phyloP scores from a whole-genome alignment of 2,329 filamentous ascomycete species.

The Ramichloridium luteum region DNA sequence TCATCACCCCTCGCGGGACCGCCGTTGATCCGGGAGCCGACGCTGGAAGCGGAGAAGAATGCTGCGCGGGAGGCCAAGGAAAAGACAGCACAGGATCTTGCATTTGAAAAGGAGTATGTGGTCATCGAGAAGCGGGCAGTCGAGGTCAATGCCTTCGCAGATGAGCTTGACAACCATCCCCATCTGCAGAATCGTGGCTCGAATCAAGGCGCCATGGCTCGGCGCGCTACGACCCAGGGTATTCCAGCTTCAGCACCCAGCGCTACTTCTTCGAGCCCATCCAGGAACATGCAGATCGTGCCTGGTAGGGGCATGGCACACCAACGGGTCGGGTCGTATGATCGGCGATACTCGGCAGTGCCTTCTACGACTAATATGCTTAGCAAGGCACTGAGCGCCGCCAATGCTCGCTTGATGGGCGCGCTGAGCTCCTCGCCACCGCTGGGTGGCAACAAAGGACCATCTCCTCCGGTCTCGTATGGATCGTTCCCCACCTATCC shows the following conservation, averaged over 20 bases:
- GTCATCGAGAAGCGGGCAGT: slow-evolving; percentile 90
- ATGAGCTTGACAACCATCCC: slow-evolving; percentile 72
- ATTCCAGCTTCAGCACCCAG: slow-evolving; percentile 56
- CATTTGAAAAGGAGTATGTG: slow-evolving; percentile 88
- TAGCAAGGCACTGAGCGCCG: slow-evolving; percentile 88
- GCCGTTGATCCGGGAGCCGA: slow-evolving; percentile 37
- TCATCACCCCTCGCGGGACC: slow-evolving; percentile 26
- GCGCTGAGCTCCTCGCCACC: slow-evolving; percentile 53
- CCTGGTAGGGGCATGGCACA: slow-evolving; percentile 52
- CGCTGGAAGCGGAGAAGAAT: slow-evolving; percentile 12
- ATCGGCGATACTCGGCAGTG: slow-evolving; percentile 60
- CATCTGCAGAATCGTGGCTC: slow-evolving; percentile 28
- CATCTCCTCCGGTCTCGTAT: slow-evolving; percentile 64
- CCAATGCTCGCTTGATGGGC: slow-evolving; percentile 64
- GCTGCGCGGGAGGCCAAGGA: slow-evolving; percentile 40
- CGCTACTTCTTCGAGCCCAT: slow-evolving; percentile 51
- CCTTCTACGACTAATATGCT: slow-evolving; percentile 82
- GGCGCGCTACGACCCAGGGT: slow-evolving; percentile 69
- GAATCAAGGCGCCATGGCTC: slow-evolving; percentile 52
- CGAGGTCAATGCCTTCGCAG: slow-evolving; percentile 92
- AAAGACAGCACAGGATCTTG: slow-evolving; percentile 69
- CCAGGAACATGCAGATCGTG: slow-evolving; percentile 63
- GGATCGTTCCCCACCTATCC: slow-evolving; percentile 79
- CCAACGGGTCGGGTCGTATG: slow-evolving; percentile 67
- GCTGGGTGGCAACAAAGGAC: slow-evolving; percentile 38